A percentile compares a stretch with the other conserved stretches of the same genome.
Evolutionary conservation across 352 stramenopile genomes (phyloP).

Genomic region (Phytophthora sp.): DNA sequence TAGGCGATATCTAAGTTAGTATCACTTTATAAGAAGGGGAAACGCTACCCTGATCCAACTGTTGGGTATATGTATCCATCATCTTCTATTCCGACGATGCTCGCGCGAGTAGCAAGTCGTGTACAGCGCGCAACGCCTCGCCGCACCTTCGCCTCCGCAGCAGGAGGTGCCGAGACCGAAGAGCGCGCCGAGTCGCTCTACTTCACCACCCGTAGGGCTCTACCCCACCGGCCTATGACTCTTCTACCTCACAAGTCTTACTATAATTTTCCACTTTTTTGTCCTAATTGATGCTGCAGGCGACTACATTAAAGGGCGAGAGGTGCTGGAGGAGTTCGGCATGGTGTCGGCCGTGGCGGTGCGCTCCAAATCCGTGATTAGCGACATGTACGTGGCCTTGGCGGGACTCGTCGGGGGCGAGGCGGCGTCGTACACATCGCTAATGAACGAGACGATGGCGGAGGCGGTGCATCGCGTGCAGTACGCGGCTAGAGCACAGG

Average conservation of each 20-base stretch:
- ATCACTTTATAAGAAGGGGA: too few relatives aligned
- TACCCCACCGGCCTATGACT: too few relatives aligned
- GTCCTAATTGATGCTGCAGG: constrained; percentile 33
- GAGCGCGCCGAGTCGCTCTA: constrained; percentile 45
- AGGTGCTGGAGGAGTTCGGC: constrained; percentile 77
- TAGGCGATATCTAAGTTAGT: constrained; percentile 32
- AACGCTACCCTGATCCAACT: too few relatives aligned
- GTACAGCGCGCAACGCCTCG: constrained; percentile 11
- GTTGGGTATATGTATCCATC: constrained; percentile 12
- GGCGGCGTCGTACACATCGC: constrained; percentile 74
- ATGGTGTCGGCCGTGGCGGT: constrained; percentile 79
- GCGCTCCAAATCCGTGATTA: constrained; percentile 83
- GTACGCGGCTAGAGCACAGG: constrained; percentile 68
- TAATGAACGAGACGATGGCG: constrained; percentile 86
- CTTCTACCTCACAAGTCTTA: too few relatives aligned
- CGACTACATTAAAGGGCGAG: constrained; percentile 68
- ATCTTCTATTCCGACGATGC: constrained; percentile 30
- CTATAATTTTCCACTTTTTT: constrained; percentile 1
- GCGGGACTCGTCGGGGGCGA: constrained; percentile 76
- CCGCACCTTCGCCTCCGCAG: constrained; percentile 19
- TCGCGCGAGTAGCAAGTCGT: constrained; percentile 25
- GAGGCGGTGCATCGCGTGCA: constrained; percentile 84
- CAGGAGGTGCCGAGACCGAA: neutral
- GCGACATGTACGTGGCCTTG: constrained; percentile 82
- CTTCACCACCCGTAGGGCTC: constrained; percentile 69